Evolutionary conservation across 2,329 filamentous ascomycete species (phyloP).

Genomic region (Microthyrium microscopicum): DNA sequence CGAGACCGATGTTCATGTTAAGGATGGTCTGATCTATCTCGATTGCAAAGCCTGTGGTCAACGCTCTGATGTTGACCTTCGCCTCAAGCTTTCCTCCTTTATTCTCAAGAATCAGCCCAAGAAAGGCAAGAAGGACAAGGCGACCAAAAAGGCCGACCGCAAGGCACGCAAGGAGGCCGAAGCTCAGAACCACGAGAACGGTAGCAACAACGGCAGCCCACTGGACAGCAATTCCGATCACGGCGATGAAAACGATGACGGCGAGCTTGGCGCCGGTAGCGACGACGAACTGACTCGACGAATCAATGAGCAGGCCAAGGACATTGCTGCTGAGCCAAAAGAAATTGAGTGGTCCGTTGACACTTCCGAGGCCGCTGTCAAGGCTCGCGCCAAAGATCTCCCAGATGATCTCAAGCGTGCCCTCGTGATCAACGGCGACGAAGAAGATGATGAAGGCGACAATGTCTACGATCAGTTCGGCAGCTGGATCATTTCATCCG

Average conservation of each 20-base stretch:
- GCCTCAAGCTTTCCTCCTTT: constrained; percentile 91
- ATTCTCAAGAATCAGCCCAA: constrained; percentile 94
- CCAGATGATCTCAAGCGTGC: constrained; percentile 91
- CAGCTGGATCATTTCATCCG: constrained; percentile 74
- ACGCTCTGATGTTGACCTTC: constrained; percentile 76
- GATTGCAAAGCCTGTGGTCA: constrained; percentile 99
- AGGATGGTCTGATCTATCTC: constrained; percentile 77
- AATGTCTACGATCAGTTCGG: constrained; percentile 81
- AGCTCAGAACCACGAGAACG: constrained; percentile 37
- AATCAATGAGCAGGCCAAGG: constrained; percentile 50
- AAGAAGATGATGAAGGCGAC: constrained; percentile 61
- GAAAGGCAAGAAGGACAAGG: constrained; percentile 92
- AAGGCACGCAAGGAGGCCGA: constrained; percentile 68
- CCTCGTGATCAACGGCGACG: constrained; percentile 62
- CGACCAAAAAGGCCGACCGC: constrained; percentile 72
- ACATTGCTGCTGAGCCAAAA: constrained; percentile 57
- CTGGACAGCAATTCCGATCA: constrained; percentile 52
- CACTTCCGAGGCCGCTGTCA: constrained; percentile 88
- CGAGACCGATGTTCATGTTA: constrained; percentile 90
- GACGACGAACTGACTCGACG: constrained; percentile 82
- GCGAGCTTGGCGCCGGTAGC: constrained; percentile 55
- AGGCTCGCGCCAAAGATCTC: constrained; percentile 80
- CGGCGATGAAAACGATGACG: constrained; percentile 46
- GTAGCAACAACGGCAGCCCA: constrained; percentile 41
- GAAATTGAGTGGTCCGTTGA: constrained; percentile 94